Evolutionary conservation across 805 yeast species (phyloP).

Genomic region (Candida fluviatilis): DNA sequence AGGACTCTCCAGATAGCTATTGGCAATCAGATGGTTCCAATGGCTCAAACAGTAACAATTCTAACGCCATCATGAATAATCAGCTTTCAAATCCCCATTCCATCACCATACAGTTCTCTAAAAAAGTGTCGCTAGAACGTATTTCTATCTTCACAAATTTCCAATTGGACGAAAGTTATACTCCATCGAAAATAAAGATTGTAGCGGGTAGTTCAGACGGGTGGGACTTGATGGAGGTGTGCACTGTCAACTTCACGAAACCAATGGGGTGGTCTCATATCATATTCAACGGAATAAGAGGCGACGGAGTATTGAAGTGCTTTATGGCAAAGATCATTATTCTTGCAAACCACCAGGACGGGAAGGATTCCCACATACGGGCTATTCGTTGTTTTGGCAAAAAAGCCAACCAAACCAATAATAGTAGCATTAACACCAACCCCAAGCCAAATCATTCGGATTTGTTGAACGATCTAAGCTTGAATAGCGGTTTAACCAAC

Average conservation of each 20-base stretch:
- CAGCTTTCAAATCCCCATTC: conserved; percentile 70
- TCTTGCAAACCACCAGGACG: conserved; percentile 83
- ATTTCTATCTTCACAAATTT: conserved; percentile 71
- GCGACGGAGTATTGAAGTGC: conserved; percentile 59
- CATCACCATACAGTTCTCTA: conserved; percentile 74
- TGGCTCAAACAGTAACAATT: conserved; percentile 21
- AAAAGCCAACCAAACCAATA: conserved; percentile 11
- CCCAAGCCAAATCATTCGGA: conserved; percentile 10
- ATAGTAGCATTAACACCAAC: conserved; percentile 2
- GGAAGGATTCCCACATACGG: conserved; percentile 90
- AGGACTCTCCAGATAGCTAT: conserved; percentile 64
- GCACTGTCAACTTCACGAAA: conserved; percentile 51
- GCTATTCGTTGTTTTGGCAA: conserved; percentile 57
- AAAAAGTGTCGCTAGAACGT: conserved; percentile 63
- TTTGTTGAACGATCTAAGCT: conserved; percentile 20
- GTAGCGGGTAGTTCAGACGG: conserved; percentile 72
- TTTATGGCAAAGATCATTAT: conserved; percentile 61
- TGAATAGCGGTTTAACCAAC: conserved; percentile 20
- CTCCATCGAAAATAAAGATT: conserved; percentile 68
- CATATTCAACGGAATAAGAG: conserved; percentile 50
- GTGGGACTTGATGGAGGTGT: conserved; percentile 70
- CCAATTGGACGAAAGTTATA: conserved; percentile 81
- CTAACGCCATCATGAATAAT: conserved; percentile 21
- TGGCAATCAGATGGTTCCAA: conserved; percentile 93
- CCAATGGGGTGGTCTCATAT: conserved; percentile 81